These are phyloP conservation scores for Solanum okadae DNA, from an alignment of 257 asterid genomes.

Conservation along the genomic window DNA sequence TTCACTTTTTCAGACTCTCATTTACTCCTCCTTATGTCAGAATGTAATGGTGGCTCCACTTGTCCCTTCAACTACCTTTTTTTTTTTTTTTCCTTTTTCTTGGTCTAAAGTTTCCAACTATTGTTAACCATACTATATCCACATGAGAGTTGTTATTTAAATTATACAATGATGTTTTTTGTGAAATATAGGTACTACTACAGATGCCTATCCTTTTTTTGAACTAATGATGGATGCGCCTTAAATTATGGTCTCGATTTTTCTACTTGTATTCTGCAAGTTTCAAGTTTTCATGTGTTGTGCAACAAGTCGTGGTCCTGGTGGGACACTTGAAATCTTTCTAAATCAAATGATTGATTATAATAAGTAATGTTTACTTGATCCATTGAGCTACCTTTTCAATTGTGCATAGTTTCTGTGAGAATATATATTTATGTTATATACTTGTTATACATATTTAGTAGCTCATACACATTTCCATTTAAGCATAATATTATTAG, in stretches of 20 bases:
- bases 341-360: not conserved
- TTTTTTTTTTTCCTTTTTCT: not conserved
- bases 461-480: not conserved
- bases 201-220: not conserved
- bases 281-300: not conserved
- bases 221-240: not conserved
- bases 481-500: not conserved
- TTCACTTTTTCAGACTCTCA: not conserved
- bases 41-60: not conserved
- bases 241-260: not conserved
- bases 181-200: not conserved
- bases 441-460: not conserved
- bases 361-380: not conserved
- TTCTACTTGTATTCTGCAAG: not conserved
- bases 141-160: not conserved
- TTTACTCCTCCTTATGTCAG: not conserved
- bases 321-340: not conserved
- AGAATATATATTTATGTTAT: not conserved
- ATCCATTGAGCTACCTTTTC: not conserved
- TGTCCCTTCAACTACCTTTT: not conserved
- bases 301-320: not conserved
- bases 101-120: not conserved
- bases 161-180: not conserved
- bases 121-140: not conserved
- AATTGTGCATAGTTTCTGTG: not conserved